Percentiles rank a stretch among this genome's conserved stretches.
Conservation (phyloP, 1,284 basidiomycete species). For the Malassezia nana region DNA sequence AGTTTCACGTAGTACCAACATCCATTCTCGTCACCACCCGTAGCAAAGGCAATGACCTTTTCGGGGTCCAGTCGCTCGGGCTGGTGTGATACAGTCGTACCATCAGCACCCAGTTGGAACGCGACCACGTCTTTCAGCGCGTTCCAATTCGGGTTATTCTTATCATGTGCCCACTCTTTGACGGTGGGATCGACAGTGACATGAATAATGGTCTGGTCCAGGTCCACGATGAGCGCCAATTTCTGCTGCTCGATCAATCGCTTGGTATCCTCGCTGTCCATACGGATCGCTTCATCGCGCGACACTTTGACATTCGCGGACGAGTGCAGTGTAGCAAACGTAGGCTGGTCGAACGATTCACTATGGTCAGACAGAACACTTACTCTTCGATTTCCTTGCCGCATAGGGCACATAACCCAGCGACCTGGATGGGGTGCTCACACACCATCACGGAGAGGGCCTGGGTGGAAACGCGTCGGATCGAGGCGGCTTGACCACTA, state of each 20-base stretch:
- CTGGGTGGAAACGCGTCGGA: too few relatives aligned
- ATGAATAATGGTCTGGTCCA: conserved; percentile 97
- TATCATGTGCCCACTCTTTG: conserved; percentile 86
- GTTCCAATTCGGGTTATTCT: conserved; percentile 73
- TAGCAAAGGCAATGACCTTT: conserved; percentile 27
- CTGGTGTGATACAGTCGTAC: conserved; percentile 49
- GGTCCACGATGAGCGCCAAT: conserved; percentile 89
- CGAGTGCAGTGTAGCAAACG: conserved; percentile 39
- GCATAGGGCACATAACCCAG: conserved; percentile 82
- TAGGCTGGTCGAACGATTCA: conserved; percentile 9
- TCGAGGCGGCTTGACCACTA: background rate
- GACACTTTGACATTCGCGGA: conserved; percentile 40
- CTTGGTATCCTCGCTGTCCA: conserved; percentile 70
- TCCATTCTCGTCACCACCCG: conserved; percentile 48
- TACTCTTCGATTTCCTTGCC: conserved; percentile 86
- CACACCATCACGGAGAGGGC: conserved; percentile 54
- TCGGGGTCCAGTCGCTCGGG: conserved; percentile 7
- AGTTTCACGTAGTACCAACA: conserved; percentile 92
- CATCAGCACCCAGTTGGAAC: conserved; percentile 74
- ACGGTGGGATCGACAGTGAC: conserved; percentile 97
- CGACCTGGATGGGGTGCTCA: conserved; percentile 82
- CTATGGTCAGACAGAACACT: conserved; percentile 38
- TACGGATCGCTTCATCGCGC: conserved; percentile 64
- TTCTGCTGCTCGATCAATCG: conserved; percentile 66
- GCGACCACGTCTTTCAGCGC: conserved; percentile 72